Evolutionary conservation across 2,329 filamentous ascomycete genomes (phyloP).

Genomic region (Leptodontidium sp.): DNA sequence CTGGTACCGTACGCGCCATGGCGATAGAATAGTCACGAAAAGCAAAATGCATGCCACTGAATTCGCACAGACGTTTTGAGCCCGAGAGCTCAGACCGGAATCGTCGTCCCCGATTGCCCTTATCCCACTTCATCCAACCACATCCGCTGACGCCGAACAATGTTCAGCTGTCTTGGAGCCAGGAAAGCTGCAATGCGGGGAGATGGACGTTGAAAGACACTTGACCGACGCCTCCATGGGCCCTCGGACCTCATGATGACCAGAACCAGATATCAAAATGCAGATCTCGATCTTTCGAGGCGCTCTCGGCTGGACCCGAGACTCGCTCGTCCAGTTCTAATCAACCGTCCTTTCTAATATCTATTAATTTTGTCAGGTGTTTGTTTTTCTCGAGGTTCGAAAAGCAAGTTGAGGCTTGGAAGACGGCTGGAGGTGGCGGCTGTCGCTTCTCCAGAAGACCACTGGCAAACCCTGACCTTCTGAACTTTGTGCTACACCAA

Average conservation of each 20-base stretch:
- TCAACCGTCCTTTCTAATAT: neutral
- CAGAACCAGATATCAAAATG: neutral
- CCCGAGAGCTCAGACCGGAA: neutral
- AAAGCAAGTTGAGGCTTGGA: conserved; percentile 17
- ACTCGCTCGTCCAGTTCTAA: neutral
- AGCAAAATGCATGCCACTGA: neutral
- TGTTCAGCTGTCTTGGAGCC: neutral
- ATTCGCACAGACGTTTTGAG: neutral
- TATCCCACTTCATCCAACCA: neutral
- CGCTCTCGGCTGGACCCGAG: neutral
- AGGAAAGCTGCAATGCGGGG: conserved; percentile 2
- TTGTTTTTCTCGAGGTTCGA: neutral
- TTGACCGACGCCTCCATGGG: neutral
- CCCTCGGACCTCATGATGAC: conserved; percentile 1
- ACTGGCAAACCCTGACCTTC: conserved; percentile 7
- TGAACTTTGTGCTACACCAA: conserved; percentile 3
- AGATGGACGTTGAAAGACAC: neutral
- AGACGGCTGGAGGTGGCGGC: conserved; percentile 8
- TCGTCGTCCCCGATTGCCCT: neutral
- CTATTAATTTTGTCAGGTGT: neutral
- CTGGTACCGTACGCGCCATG: neutral
- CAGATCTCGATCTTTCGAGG: conserved; percentile 8
- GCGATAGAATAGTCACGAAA: neutral
- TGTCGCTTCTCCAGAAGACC: neutral
- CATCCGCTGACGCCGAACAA: neutral